A percentile compares a stretch with the other conserved stretches of the same genome.
Conservation (phyloP, 2,329 filamentous ascomycete genomes). For the Eutypella sp. region DNA sequence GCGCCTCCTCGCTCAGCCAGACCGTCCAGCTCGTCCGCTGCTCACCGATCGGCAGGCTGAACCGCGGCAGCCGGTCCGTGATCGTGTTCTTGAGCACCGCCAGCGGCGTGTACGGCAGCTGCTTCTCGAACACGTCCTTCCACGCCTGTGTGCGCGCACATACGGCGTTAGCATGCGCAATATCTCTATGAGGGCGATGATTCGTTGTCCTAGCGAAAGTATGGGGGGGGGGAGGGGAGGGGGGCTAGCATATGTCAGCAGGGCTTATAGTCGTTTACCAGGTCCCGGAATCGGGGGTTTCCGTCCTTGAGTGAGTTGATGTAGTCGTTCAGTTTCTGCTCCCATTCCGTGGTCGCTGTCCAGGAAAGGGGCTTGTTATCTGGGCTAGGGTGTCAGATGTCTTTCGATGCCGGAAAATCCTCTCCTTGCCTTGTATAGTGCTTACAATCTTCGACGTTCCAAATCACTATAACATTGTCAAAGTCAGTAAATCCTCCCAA, state of each 20-base stretch:
- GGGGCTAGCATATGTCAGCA: slow-evolving; percentile 15
- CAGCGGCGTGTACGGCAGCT: slow-evolving; percentile 48
- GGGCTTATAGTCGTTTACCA: slow-evolving; percentile 58
- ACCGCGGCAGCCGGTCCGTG: slow-evolving; percentile 38
- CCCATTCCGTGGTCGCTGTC: slow-evolving; percentile 55
- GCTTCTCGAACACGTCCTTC: slow-evolving; percentile 59
- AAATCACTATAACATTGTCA: slow-evolving; percentile 48
- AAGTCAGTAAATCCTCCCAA: background rate
- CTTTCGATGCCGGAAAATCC: no score
- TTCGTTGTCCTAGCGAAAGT: no score
- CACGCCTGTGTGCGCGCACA: no score
- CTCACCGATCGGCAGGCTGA: slow-evolving; percentile 58
- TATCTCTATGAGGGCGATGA: no score
- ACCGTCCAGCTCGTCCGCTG: slow-evolving; percentile 52
- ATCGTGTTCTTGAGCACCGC: slow-evolving; percentile 42
- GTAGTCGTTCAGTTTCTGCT: slow-evolving; percentile 55
- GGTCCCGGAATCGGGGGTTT: slow-evolving; percentile 60
- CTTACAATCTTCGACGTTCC: slow-evolving; percentile 70
- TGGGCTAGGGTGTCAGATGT: slow-evolving; percentile 26
- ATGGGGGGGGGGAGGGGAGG: no score
- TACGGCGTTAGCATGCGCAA: no score
- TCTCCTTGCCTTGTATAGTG: background rate
- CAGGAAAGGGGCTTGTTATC: slow-evolving; percentile 60
- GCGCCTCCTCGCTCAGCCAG: slow-evolving; percentile 51
- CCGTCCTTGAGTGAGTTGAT: slow-evolving; percentile 52